Evolutionary conservation across 768 basidiomycete species (phyloP).

Genomic region (Auriscalpium microsporum): DNA sequence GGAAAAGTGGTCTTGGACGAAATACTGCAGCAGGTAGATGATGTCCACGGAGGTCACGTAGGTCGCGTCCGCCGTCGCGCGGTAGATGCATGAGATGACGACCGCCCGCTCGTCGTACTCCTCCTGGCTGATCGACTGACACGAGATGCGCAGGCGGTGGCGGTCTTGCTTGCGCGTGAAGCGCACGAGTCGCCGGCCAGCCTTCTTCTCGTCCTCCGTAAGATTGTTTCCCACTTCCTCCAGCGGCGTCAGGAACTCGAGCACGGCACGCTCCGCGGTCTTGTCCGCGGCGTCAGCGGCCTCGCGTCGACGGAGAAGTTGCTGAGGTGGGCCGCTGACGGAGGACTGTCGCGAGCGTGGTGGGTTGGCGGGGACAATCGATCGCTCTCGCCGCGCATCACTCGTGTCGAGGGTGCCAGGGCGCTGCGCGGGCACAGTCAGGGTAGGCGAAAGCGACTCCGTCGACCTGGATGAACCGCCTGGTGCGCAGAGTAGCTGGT

Average conservation of each 20-base stretch:
- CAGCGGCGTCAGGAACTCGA: conserved; percentile 53
- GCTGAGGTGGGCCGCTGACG: background rate
- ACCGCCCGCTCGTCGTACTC: conserved; percentile 68
- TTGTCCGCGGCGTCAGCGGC: conserved; percentile 30
- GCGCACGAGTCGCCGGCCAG: conserved; percentile 77
- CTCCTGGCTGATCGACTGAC: conserved; percentile 63
- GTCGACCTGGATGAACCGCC: background rate
- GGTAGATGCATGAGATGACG: conserved; percentile 93
- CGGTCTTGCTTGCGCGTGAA: conserved; percentile 77
- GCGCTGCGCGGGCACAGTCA: background rate
- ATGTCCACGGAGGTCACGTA: conserved; percentile 95
- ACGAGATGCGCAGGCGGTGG: conserved; percentile 66
- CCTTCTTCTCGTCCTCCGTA: conserved; percentile 54
- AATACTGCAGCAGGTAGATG: conserved; percentile 83
- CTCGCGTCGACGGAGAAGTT: conserved; percentile 16
- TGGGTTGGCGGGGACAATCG: background rate
- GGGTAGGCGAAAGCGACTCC: background rate
- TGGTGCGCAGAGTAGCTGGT: background rate
- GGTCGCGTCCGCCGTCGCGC: conserved; percentile 65
- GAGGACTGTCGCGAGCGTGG: background rate
- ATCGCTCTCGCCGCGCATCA: background rate
- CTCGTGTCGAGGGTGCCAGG: background rate
- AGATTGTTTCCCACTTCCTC: conserved; percentile 48
- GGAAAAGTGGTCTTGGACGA: conserved; percentile 66
- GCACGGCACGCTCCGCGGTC: conserved; percentile 41